These are phyloP conservation scores for Hirsutella minnesotensis DNA, from an alignment of 2,329 filamentous ascomycete species.

Conservation along the genomic window DNA sequence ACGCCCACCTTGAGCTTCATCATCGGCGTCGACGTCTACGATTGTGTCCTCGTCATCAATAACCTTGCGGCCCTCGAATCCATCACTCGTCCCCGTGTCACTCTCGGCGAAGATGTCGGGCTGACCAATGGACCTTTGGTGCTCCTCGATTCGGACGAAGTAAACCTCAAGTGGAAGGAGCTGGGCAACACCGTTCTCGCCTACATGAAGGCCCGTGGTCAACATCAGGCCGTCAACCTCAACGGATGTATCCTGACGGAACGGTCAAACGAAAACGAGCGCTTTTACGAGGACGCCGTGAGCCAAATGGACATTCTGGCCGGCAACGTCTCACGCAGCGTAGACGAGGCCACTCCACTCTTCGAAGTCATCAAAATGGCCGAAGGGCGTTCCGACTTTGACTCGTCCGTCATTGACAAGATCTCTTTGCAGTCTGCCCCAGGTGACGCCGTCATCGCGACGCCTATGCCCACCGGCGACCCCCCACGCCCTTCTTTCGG, in stretches of 20 bases:
- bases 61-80: constrained; percentile 72
- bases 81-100: constrained; percentile 69
- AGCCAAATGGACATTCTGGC: constrained; percentile 45
- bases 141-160: constrained; percentile 37
- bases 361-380: constrained; percentile 80
- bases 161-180: constrained; percentile 38
- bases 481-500: constrained; percentile 51
- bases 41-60: constrained; percentile 89
- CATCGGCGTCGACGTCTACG: constrained; percentile 87
- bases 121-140: constrained; percentile 66
- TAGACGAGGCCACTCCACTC: constrained; percentile 46
- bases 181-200: constrained; percentile 43
- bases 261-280: constrained; percentile 46
- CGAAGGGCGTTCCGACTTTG: constrained; percentile 69
- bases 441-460: constrained; percentile 53
- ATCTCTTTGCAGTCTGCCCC: constrained; percentile 59
- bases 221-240: constrained; percentile 41
- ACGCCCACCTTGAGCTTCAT: constrained; percentile 83
- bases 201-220: constrained; percentile 47
- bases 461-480: constrained; percentile 24
- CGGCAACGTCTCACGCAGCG: constrained; percentile 41
- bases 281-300: constrained; percentile 39
- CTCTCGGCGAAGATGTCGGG: constrained; percentile 70
- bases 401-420: constrained; percentile 52
- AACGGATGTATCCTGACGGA: constrained; percentile 46